Conservation (phyloP, 2,329 filamentous ascomycete genomes). For the Leptographium procerum region DNA sequence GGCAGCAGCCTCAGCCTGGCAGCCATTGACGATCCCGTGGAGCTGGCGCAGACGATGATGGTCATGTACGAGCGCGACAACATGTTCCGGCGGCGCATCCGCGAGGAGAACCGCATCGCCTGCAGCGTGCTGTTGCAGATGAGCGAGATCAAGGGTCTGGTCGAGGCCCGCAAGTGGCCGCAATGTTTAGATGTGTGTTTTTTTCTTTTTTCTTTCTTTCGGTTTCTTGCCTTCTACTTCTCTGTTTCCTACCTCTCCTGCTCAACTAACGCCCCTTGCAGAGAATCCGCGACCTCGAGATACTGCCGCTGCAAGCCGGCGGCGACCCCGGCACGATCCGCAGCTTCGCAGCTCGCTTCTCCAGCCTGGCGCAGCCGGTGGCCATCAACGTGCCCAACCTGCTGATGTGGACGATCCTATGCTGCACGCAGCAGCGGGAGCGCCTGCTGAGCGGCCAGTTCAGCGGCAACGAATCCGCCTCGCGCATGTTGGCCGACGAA, state of each 20-base stretch:
- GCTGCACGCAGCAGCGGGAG: constrained; percentile 69
- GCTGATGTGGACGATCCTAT: constrained; percentile 85
- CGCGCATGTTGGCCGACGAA: constrained; percentile 53
- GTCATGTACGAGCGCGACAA: constrained; percentile 49
- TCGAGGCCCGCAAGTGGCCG: constrained; percentile 44
- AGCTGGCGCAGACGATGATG: constrained; percentile 51
- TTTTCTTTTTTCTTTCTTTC: neutral
- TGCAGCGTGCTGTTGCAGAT: constrained; percentile 47
- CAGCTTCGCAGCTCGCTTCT: constrained; percentile 68
- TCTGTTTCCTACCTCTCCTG: neutral
- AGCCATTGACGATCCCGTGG: constrained; percentile 48
- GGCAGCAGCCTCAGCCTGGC: constrained; percentile 51
- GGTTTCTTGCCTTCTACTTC: neutral
- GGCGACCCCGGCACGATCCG: constrained; percentile 74
- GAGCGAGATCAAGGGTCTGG: constrained; percentile 47
- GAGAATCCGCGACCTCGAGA: constrained; percentile 63
- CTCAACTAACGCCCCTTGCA: constrained; percentile 10
- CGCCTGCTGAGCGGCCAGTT: constrained; percentile 59
- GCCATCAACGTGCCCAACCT: constrained; percentile 83
- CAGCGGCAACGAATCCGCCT: constrained; percentile 58
- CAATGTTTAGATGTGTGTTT: constrained; percentile 46
- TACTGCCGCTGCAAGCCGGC: constrained; percentile 65
- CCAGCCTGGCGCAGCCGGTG: constrained; percentile 65
- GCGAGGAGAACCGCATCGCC: constrained; percentile 44
- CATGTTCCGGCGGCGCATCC: constrained; percentile 49